Evolutionary conservation across 202 grass and related monocot genomes (phyloP).

Genomic region (Carex sylvatica): DNA sequence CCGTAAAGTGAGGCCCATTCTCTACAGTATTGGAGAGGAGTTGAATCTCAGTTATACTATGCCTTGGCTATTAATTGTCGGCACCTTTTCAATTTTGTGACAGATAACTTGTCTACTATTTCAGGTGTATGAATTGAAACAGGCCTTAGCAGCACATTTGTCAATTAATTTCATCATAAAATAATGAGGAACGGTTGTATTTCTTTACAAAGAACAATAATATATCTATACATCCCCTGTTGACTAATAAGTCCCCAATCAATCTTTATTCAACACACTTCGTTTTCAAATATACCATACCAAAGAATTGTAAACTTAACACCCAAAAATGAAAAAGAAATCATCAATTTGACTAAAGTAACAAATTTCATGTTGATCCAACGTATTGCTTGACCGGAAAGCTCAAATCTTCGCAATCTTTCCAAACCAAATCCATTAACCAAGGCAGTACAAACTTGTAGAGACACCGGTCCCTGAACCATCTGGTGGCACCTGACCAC

Average conservation of each 20-base stretch:
- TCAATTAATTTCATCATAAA: not conserved
- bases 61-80: too few species aligned
- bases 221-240: too few species aligned
- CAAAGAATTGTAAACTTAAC: not conserved
- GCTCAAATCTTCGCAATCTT: constrained; percentile 37
- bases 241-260: not conserved
- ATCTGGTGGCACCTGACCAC: constrained; percentile 16
- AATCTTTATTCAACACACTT: not conserved
- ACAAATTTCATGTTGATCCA: not conserved
- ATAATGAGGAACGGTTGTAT: not conserved
- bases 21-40: too few species aligned
- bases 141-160: not conserved
- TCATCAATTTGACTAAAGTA: not conserved
- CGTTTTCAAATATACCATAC: not conserved
- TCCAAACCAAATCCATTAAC: constrained; percentile 27
- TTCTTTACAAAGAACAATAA: not conserved
- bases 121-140: not conserved
- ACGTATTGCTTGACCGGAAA: not conserved
- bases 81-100: too few species aligned
- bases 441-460: constrained; percentile 39
- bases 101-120: too few species aligned
- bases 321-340: not conserved
- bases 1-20: too few species aligned
- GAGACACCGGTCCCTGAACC: constrained; percentile 49
- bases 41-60: too few species aligned